phyloP scores from a whole-genome alignment of 75 land plant genomes.

The Selaginella moellendorffii region DNA sequence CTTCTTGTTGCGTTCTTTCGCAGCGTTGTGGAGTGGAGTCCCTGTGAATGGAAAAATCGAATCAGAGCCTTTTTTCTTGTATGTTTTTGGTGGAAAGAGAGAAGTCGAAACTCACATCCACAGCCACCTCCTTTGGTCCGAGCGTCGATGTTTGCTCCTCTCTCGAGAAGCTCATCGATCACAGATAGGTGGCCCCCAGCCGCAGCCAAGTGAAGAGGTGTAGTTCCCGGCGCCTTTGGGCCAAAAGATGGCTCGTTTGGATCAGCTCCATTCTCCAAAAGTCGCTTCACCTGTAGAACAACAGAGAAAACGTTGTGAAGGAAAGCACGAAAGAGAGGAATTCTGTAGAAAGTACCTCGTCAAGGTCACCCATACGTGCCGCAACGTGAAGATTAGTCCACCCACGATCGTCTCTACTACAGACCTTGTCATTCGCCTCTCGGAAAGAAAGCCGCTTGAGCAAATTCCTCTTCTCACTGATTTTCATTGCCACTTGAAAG shows the following conservation, averaged over 20 bases:
- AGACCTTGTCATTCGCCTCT: neutral
- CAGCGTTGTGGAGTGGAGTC: constrained; percentile 94
- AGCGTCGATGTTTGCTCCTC: constrained; percentile 90
- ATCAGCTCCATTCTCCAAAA: constrained; percentile 70
- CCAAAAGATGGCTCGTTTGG: constrained; percentile 72
- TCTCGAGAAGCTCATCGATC: constrained; percentile 82
- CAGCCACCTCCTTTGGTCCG: constrained; percentile 90
- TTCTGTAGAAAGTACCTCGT: constrained; percentile 30
- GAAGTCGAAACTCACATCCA: constrained; percentile 98
- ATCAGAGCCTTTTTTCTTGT: neutral
- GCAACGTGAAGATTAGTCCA: constrained; percentile 85
- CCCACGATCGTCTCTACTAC: constrained; percentile 60
- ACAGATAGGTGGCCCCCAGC: constrained; percentile 79
- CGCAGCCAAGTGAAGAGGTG: constrained; percentile 95
- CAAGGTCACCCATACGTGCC: constrained; percentile 61
- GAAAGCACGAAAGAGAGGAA: neutral
- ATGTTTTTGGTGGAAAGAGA: too few species aligned
- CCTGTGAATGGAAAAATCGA: constrained; percentile 27
- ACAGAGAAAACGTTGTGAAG: neutral
- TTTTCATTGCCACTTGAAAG: neutral
- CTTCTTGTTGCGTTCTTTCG: constrained; percentile 62
- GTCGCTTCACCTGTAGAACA: constrained; percentile 46
- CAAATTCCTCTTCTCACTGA: neutral
- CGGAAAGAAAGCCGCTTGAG: neutral
- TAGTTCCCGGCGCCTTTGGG: constrained; percentile 63